These are phyloP conservation scores for Torulaspora delbrueckii DNA, from an alignment of 805 yeast species.

Conservation along the genomic window DNA sequence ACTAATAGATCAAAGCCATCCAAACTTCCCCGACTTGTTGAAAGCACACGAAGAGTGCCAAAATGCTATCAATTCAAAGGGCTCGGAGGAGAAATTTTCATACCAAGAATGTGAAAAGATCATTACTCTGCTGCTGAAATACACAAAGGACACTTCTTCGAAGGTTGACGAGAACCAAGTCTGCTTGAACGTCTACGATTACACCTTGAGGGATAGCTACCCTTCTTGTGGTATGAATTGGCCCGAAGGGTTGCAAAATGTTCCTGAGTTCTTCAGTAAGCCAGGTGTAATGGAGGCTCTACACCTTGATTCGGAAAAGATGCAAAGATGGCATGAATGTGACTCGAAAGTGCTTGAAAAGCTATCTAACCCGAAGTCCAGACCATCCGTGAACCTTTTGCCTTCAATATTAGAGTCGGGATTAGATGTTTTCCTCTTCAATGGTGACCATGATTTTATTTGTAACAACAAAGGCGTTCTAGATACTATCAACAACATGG, in stretches of 20 bases:
- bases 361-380: conserved; percentile 49
- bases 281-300: conserved; percentile 47
- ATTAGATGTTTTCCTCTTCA: conserved; percentile 64
- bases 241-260: conserved; percentile 64
- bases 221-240: conserved; percentile 91
- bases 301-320: conserved; percentile 41
- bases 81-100: conserved; percentile 25
- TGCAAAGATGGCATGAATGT: conserved; percentile 73
- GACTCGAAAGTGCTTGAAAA: conserved; percentile 48
- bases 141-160: conserved; percentile 24
- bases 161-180: conserved; percentile 33
- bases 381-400: conserved; percentile 61
- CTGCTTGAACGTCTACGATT: conserved; percentile 84
- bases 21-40: conserved; percentile 40
- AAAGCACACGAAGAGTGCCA: conserved; percentile 58
- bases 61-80: conserved; percentile 40
- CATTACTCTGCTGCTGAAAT: conserved; percentile 30
- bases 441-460: conserved; percentile 84
- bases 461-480: conserved; percentile 81
- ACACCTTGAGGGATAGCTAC: conserved; percentile 59
- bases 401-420: conserved; percentile 56
- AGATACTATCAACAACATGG: conserved; percentile 53
- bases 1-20: conserved; percentile 43
- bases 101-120: conserved; percentile 44
- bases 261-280: conserved; percentile 49